Conservation (phyloP, 1,284 basidiomycete genomes). For the Boletellus dicymbophilus region DNA sequence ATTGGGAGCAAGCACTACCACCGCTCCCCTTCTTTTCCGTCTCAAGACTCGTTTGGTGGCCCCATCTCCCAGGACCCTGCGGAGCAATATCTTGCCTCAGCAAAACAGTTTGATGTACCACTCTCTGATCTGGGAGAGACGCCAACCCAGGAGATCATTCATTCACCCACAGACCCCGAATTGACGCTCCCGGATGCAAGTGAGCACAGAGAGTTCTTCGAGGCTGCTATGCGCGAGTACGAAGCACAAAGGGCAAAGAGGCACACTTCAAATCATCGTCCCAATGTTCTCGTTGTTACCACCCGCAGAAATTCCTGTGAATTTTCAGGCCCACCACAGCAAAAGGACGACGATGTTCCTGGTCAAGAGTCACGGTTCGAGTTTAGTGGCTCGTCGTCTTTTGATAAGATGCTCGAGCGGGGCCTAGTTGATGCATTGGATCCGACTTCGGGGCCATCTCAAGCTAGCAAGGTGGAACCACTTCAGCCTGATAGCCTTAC, state of each 20-base stretch:
- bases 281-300: conserved; percentile 44
- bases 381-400: conserved; percentile 31
- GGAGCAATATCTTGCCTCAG: conserved; percentile 46
- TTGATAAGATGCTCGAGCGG: conserved; percentile 34
- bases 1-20: conserved; percentile 16
- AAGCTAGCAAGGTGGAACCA: conserved; percentile 12
- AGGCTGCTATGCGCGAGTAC: conserved; percentile 28
- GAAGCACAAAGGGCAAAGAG: conserved; percentile 22
- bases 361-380: conserved; percentile 22
- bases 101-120: conserved; percentile 56
- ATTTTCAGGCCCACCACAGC: conserved; percentile 21
- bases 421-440: conserved; percentile 23
- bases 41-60: conserved; percentile 65
- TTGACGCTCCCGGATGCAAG: conserved; percentile 27
- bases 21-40: conserved; percentile 40
- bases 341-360: conserved; percentile 7
- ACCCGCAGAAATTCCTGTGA: conserved; percentile 43
- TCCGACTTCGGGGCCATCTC: conserved; percentile 29
- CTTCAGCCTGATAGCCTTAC: conserved; percentile 1
- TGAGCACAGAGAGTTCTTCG: conserved; percentile 25
- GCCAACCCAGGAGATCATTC: conserved; percentile 27
- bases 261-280: conserved; percentile 9
- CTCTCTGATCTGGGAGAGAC: conserved; percentile 53
- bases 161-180: conserved; percentile 22
- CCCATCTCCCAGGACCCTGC: conserved; percentile 48